phyloP scores from a whole-genome alignment of 805 yeast species.

The Candida orba region DNA sequence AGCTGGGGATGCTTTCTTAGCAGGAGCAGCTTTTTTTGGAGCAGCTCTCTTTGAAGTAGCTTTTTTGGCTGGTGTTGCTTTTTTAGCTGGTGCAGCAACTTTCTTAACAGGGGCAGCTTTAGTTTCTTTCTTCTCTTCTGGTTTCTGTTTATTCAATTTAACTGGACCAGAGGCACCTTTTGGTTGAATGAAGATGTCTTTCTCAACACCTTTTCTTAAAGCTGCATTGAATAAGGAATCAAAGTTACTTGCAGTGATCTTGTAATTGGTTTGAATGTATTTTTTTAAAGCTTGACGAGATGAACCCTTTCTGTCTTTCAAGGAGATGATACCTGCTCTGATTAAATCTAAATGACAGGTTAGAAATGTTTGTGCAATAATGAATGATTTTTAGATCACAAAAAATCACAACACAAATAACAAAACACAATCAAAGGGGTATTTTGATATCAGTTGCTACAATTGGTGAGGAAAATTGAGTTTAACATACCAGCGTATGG shows the following conservation, averaged over 20 bases:
- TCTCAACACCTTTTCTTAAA: slow-evolving; percentile 69
- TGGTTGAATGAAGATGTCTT: slow-evolving; percentile 76
- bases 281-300: slow-evolving; percentile 85
- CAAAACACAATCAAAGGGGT: not conserved
- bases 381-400: too few species aligned
- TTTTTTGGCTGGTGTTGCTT: slow-evolving; percentile 16
- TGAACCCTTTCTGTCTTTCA: slow-evolving; percentile 78
- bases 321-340: slow-evolving; percentile 53
- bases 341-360: slow-evolving; percentile 23
- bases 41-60: slow-evolving; percentile 12
- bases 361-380: slow-evolving; percentile 3
- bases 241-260: slow-evolving; percentile 54
- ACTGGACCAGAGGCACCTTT: slow-evolving; percentile 88
- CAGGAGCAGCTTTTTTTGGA: slow-evolving; percentile 6
- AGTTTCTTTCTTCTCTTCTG: slow-evolving; percentile 10
- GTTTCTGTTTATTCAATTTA: slow-evolving; percentile 38
- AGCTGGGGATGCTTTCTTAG: slow-evolving; percentile 22
- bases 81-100: slow-evolving; percentile 19
- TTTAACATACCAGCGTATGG: slow-evolving; percentile 20
- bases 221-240: slow-evolving; percentile 74
- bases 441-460: too few species aligned
- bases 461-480: not conserved
- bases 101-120: slow-evolving; percentile 11
- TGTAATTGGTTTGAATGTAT: slow-evolving; percentile 59
- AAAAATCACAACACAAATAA: too few species aligned